A percentile compares a stretch with the other conserved stretches of the same genome.
Conservation (phyloP, 2,329 filamentous ascomycete genomes). For the Fusarium tricinctum region DNA sequence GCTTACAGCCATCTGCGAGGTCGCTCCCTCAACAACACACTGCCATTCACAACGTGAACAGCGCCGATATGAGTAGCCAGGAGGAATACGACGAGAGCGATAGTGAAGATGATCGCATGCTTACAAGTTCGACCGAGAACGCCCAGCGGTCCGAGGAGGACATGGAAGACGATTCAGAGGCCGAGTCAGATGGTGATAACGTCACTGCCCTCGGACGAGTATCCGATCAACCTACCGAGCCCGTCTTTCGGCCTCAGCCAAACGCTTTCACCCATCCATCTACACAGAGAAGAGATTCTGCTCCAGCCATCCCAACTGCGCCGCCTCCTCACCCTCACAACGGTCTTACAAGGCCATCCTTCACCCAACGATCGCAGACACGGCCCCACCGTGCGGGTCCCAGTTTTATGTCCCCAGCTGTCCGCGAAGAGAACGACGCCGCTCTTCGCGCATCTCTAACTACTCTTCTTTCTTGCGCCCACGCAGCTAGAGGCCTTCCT, state of each 20-base stretch:
- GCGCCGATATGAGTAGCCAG: constrained; percentile 78
- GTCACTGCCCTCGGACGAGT: constrained; percentile 81
- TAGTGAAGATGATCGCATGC: constrained; percentile 82
- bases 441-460: constrained; percentile 93
- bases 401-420: constrained; percentile 79
- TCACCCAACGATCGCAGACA: constrained; percentile 63
- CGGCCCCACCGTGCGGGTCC: constrained; percentile 62
- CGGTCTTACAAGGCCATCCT: constrained; percentile 65
- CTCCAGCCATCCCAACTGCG: constrained; percentile 59
- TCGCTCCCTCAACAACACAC: constrained; percentile 58
- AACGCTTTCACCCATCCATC: constrained; percentile 90
- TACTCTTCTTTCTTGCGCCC: constrained; percentile 93
- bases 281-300: constrained; percentile 64
- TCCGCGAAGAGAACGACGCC: constrained; percentile 91
- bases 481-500: constrained; percentile 84
- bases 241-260: constrained; percentile 84
- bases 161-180: constrained; percentile 62
- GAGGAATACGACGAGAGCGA: constrained; percentile 96
- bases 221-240: constrained; percentile 66
- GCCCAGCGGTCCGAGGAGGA: constrained; percentile 56
- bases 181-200: constrained; percentile 76
- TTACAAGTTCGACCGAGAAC: constrained; percentile 72
- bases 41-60: constrained; percentile 58
- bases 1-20: constrained; percentile 54
- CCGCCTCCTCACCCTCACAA: constrained; percentile 65